A percentile compares a stretch with the other conserved stretches of the same genome.
Evolutionary conservation across 768 basidiomycete species (phyloP).

Genomic region (Termitomyces sp.): DNA sequence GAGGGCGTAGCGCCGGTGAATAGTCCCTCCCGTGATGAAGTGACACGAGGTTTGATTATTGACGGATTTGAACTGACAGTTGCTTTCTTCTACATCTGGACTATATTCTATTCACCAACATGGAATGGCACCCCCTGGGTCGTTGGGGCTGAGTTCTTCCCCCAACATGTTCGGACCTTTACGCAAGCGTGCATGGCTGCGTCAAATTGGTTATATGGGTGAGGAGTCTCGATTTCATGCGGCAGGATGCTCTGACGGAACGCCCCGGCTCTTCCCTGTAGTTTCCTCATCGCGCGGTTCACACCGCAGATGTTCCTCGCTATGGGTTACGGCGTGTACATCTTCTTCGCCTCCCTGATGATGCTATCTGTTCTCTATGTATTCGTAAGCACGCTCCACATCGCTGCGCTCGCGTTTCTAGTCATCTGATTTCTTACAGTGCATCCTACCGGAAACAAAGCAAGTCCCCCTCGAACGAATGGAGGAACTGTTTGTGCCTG

Average conservation of each 20-base stretch:
- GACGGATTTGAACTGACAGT: constrained; percentile 8
- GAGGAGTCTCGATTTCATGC: neutral
- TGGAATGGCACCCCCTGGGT: constrained; percentile 46
- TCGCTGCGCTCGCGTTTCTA: neutral
- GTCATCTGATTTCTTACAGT: constrained; percentile 8
- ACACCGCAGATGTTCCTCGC: constrained; percentile 31
- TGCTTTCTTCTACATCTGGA: constrained; percentile 33
- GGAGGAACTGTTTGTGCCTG: constrained; percentile 33
- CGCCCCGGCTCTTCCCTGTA: neutral
- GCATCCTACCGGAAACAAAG: constrained; percentile 36
- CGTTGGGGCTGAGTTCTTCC: constrained; percentile 37
- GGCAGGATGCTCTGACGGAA: neutral
- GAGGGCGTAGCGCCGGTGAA: constrained; percentile 26
- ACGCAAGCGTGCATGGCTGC: constrained; percentile 31
- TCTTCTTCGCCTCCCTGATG: constrained; percentile 30
- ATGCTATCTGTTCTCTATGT: constrained; percentile 27
- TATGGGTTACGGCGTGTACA: constrained; percentile 32
- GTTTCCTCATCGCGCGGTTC: constrained; percentile 30
- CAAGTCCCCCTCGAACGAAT: constrained; percentile 36
- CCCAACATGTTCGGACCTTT: constrained; percentile 31
- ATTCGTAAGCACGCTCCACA: constrained; percentile 18
- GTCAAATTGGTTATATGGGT: constrained; percentile 30
- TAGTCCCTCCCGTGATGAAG: constrained; percentile 2
- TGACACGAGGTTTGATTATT: neutral
- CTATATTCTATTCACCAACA: constrained; percentile 29